These are phyloP conservation scores for Trichomonas tenax DNA, from an alignment of 208 protist species.

Conservation along the genomic window DNA sequence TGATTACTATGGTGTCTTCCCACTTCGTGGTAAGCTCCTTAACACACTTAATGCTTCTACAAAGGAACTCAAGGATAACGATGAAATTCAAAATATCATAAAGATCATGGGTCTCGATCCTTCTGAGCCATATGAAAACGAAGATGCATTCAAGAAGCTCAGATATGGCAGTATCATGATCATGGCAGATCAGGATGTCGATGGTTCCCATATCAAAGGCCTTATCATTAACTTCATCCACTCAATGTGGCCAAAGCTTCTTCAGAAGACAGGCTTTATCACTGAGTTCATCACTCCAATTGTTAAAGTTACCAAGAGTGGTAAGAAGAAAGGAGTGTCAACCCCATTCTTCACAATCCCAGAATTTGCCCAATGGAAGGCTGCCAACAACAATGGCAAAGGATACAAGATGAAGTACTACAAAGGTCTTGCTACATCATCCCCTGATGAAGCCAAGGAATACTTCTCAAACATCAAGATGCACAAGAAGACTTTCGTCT, in stretches of 20 bases:
- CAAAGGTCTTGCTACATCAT: constrained; percentile 59
- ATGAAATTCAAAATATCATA: constrained; percentile 84
- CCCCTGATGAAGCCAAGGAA: constrained; percentile 81
- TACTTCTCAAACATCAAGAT: constrained; percentile 92
- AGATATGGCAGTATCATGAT: constrained; percentile 99
- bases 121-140: constrained; percentile 63
- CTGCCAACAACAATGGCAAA: constrained; percentile 46
- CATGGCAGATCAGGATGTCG: constrained; percentile 99
- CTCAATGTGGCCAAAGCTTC: constrained; percentile 91
- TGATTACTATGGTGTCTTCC: constrained; percentile 98
- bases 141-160: constrained; percentile 50
- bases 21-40: constrained; percentile 91
- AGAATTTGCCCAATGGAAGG: constrained; percentile 86
- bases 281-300: constrained; percentile 99
- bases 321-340: constrained; percentile 52
- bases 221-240: constrained; percentile 99
- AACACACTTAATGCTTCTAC: constrained; percentile 93
- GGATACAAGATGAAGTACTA: constrained; percentile 98
- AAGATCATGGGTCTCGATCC: constrained; percentile 82
- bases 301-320: constrained; percentile 66
- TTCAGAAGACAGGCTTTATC: constrained; percentile 83
- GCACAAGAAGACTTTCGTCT: constrained; percentile 86
- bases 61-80: constrained; percentile 74
- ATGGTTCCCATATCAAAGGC: constrained; percentile 99
- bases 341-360: constrained; percentile 95